A percentile compares a stretch with the other conserved stretches of the same genome.
phyloP scores from a whole-genome alignment of 2,329 filamentous ascomycete genomes.

The Colletotrichum orchidophilum region DNA sequence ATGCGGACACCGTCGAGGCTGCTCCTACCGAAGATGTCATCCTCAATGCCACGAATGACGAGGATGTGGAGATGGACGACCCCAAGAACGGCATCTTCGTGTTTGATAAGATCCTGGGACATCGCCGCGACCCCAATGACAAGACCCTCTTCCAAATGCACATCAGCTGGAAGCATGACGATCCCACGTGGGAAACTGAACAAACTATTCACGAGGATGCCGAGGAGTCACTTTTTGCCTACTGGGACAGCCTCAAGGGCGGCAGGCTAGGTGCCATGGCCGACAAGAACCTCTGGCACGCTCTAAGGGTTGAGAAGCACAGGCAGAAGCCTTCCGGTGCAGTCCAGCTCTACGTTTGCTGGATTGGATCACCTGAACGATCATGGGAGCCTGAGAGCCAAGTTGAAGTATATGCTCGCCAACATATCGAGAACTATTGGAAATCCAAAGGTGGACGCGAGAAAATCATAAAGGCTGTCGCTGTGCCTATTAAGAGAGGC shows the following conservation, averaged over 20 bases:
- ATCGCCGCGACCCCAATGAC: conserved; percentile 28
- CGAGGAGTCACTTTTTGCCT: conserved; percentile 40
- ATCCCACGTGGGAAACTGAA: conserved; percentile 45
- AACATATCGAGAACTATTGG: conserved; percentile 43
- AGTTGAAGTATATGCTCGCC: conserved; percentile 2
- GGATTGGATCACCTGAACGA: conserved; percentile 27
- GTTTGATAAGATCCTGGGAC: conserved; percentile 22
- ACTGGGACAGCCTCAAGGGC: conserved; percentile 34
- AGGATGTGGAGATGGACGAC: conserved; percentile 16
- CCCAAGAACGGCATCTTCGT: conserved; percentile 12
- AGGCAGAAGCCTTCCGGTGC: conserved; percentile 16
- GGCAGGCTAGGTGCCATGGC: conserved; percentile 29
- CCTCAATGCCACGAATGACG: background rate
- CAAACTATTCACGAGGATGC: conserved; percentile 46
- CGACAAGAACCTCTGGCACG: conserved; percentile 34
- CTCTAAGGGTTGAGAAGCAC: conserved; percentile 31
- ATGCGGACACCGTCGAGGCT: conserved; percentile 14
- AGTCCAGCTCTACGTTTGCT: conserved; percentile 17
- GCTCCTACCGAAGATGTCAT: background rate
- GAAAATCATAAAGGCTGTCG: conserved; percentile 29
- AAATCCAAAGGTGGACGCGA: conserved; percentile 41
- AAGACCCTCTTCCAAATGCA: conserved; percentile 41
- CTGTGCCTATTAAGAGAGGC: conserved; percentile 3
- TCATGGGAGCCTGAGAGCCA: conserved; percentile 35
- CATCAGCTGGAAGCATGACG: conserved; percentile 42